Percentiles rank a stretch among this genome's conserved stretches.
Conservation (phyloP, 306 rosid genomes). For the Acacia crassicarpa region DNA sequence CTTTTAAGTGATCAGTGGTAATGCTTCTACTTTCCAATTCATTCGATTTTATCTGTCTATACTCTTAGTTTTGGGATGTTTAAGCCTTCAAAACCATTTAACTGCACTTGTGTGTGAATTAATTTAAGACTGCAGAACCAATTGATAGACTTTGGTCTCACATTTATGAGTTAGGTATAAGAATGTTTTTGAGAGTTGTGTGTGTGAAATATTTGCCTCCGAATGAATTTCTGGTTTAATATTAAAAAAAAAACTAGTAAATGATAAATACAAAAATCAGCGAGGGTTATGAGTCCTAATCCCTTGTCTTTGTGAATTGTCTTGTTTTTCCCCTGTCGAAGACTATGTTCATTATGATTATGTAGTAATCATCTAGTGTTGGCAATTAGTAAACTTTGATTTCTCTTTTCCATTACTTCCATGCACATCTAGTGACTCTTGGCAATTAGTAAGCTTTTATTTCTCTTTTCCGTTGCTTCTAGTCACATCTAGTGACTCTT, state of each 20-base stretch:
- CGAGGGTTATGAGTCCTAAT: not conserved
- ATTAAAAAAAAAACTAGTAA: not conserved
- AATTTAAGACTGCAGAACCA: not conserved
- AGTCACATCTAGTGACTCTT: not conserved
- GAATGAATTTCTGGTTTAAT: not conserved
- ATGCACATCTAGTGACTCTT: not conserved
- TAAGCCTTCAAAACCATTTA: not conserved
- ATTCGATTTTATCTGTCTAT: not conserved
- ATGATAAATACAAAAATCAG: not conserved
- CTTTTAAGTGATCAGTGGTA: not conserved
- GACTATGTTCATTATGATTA: not conserved
- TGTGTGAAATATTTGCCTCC: not conserved
- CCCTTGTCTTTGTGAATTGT: not conserved
- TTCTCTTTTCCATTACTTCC: not conserved
- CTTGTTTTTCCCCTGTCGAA: not conserved
- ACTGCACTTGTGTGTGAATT: no score
- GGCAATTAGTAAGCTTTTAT: not conserved
- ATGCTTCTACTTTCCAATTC: not conserved
- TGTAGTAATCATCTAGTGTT: not conserved
- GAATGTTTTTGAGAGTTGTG: not conserved
- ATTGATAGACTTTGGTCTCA: not conserved
- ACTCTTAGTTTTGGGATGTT: not conserved
- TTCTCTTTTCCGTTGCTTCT: not conserved
- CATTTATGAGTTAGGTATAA: not conserved
- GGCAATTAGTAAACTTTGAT: not conserved